These are phyloP conservation scores for Microbotryum violaceum DNA, from an alignment of 1,284 basidiomycete genomes.

Conservation along the genomic window DNA sequence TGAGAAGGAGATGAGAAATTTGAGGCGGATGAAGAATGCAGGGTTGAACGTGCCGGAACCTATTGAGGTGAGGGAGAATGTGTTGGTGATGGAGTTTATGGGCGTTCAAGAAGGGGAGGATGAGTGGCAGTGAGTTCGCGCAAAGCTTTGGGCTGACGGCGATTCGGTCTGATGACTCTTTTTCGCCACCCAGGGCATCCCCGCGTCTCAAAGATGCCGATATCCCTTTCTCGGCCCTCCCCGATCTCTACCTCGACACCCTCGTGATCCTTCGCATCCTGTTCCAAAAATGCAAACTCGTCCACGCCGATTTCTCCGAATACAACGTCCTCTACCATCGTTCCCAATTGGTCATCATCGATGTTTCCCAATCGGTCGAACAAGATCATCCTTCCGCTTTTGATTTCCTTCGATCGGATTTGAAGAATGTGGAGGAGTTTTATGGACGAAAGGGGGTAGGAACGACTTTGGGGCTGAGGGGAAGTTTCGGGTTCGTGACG, in stretches of 20 bases:
- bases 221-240: constrained; percentile 52
- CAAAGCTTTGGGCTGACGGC: constrained; percentile 23
- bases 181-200: constrained; percentile 57
- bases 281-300: constrained; percentile 84
- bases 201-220: constrained; percentile 83
- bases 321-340: constrained; percentile 82
- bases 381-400: constrained; percentile 94
- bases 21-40: constrained; percentile 71
- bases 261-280: constrained; percentile 72
- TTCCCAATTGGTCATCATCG: constrained; percentile 81
- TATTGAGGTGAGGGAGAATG: constrained; percentile 89
- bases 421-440: constrained; percentile 89
- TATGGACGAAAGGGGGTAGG: constrained; percentile 66
- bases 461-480: constrained; percentile 66
- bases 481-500: constrained; percentile 82
- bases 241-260: constrained; percentile 68
- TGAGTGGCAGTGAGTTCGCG: constrained; percentile 57
- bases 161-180: neutral
- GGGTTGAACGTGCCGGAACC: constrained; percentile 82
- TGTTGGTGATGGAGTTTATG: constrained; percentile 91
- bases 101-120: constrained; percentile 54
- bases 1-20: constrained; percentile 96
- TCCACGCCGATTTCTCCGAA: constrained; percentile 96
- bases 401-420: constrained; percentile 88
- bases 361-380: constrained; percentile 97